These are phyloP conservation scores for Aspergillus avenaceus DNA, from an alignment of 495 filamentous ascomycete species.

Conservation along the genomic window DNA sequence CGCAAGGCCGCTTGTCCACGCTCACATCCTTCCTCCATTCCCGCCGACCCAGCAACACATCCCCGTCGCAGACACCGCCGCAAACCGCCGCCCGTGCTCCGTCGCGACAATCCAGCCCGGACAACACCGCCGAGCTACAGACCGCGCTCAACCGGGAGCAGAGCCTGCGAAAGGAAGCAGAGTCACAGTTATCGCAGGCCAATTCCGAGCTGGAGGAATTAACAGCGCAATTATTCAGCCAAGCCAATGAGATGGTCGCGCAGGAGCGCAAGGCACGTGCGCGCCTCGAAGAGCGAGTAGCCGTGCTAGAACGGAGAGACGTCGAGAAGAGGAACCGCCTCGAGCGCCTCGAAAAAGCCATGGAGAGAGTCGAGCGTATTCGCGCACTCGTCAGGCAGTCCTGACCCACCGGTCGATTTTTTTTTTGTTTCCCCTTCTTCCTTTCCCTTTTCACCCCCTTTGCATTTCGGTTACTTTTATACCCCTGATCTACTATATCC, in stretches of 20 bases:
- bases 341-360: slow-evolving; percentile 72
- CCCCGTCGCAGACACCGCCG: slow-evolving; percentile 40
- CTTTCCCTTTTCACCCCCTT: neutral
- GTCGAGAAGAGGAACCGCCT: slow-evolving; percentile 65
- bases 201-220: slow-evolving; percentile 86
- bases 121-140: slow-evolving; percentile 55
- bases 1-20: slow-evolving; percentile 44
- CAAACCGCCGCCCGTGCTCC: slow-evolving; percentile 17
- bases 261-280: slow-evolving; percentile 77
- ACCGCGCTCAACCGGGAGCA: slow-evolving; percentile 70
- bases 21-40: slow-evolving; percentile 65
- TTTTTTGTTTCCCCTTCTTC: slow-evolving; percentile 4
- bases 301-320: slow-evolving; percentile 64
- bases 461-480: neutral
- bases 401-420: neutral
- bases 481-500: slow-evolving; percentile 8
- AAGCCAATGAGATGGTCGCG: slow-evolving; percentile 98
- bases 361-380: slow-evolving; percentile 71
- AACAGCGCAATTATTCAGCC: slow-evolving; percentile 77
- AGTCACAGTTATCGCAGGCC: slow-evolving; percentile 65
- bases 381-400: slow-evolving; percentile 60
- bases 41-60: slow-evolving; percentile 45
- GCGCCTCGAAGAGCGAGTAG: slow-evolving; percentile 71
- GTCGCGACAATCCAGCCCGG: slow-evolving; percentile 23
- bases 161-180: slow-evolving; percentile 65